phyloP scores from a whole-genome alignment of 257 asterid genomes.

The Solanum neorickii region DNA sequence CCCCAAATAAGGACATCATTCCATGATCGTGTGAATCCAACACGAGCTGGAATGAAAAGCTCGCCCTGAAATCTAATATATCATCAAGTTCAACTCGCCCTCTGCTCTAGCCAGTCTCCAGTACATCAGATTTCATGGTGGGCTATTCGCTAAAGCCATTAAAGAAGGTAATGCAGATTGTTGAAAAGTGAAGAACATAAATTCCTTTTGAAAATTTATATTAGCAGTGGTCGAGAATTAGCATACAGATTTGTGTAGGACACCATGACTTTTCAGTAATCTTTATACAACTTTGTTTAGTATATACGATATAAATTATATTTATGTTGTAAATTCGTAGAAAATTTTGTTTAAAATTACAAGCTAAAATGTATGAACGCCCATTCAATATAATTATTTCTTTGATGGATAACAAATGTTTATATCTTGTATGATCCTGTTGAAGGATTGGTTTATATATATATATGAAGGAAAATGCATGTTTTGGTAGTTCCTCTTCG shows the following conservation, averaged over 20 bases:
- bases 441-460: no score
- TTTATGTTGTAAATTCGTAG: neutral
- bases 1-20: no score
- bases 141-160: conserved; percentile 40
- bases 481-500: no score
- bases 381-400: no score
- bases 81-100: no score
- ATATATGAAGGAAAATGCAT: no score
- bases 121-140: no score
- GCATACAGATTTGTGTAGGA: neutral
- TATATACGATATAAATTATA: neutral
- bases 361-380: neutral
- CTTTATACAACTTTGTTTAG: neutral
- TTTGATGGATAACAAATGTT: neutral
- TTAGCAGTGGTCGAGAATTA: neutral
- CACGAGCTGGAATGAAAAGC: no score
- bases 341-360: no score
- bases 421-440: neutral
- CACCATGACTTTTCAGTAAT: neutral
- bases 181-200: conserved; percentile 47
- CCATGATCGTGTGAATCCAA: no score
- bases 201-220: conserved; percentile 37
- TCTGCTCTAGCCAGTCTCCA: no score
- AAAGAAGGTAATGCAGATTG: conserved; percentile 57
- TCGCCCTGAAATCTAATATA: no score